phyloP scores from a whole-genome alignment of 768 basidiomycete species.

The Mycena rebaudengoi region DNA sequence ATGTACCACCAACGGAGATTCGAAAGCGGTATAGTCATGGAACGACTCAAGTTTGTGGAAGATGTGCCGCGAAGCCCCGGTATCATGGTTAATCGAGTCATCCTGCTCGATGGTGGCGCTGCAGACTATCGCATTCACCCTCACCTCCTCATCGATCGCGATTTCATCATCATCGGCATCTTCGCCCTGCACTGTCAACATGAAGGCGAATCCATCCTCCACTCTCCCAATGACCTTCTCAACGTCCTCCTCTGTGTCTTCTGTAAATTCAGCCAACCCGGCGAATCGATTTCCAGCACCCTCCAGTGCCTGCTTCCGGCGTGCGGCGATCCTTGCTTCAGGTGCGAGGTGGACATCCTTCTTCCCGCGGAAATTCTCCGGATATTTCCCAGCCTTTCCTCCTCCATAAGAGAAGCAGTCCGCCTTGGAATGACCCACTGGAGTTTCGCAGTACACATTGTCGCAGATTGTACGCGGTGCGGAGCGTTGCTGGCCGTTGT shows the following conservation, averaged over 20 bases:
- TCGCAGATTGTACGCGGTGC: background rate
- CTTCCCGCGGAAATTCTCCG: background rate
- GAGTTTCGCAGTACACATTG: constrained; percentile 26
- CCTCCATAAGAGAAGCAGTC: constrained; percentile 37
- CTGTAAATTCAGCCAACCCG: background rate
- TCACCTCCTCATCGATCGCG: constrained; percentile 14
- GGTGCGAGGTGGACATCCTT: constrained; percentile 8
- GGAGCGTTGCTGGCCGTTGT: background rate
- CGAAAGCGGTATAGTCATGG: background rate
- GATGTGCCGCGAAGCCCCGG: too few species aligned
- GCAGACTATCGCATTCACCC: too few species aligned
- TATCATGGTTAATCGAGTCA: too few species aligned
- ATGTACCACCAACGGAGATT: constrained; percentile 6
- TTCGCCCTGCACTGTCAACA: background rate
- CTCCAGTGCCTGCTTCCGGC: background rate
- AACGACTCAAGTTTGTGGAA: background rate
- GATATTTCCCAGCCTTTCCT: constrained; percentile 37
- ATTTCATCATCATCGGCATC: background rate
- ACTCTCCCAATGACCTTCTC: background rate
- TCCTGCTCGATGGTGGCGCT: too few species aligned
- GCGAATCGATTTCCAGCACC: background rate
- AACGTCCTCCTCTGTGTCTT: background rate
- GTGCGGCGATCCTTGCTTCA: background rate
- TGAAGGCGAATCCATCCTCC: background rate
- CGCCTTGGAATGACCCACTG: constrained; percentile 20